Evolutionary conservation across 805 yeast species (phyloP), one percentile per base, ranked within the genome.

Genomic region (Tetrapisispora arboricola): DNA sequence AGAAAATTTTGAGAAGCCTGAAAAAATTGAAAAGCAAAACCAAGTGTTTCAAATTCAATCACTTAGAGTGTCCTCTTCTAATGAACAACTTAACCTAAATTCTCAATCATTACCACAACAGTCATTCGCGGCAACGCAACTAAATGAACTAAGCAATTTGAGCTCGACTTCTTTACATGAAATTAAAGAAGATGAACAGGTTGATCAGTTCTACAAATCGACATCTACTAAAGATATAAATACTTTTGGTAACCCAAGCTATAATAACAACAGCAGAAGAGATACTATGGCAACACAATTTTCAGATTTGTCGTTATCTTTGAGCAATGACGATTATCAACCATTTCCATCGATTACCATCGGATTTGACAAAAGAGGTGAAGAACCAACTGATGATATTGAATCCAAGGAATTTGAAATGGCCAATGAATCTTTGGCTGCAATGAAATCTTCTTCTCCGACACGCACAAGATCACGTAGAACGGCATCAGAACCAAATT

Each of bases 401-500:
- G 17, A 33, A 15, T 1, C 36, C 7, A 27, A 32, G 3, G 37
- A 17, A n/a, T 5, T 30, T n/a, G 42, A 29, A 7, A 15, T 15
- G 3, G 18, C 15, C 6, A 30, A 17, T 15, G 25, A 25, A 17
- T 4, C 22, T 8, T 9, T 18, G 5, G 34, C 10, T 15, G 32
- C 18, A 18, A n/a, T 13, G 6, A 27, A 24, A 24, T 18, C 19
- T 2, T 15, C 9, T 6, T 31, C 33, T 28, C 38, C 42, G 5
- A 19, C 16, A 5, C 35, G 36, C 8, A 30, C 66, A 32, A 66
- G 68, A 17, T 63, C 84, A 19, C 66, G 92, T 45, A 68, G 94
- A 46, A 94, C 83, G 1, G 88, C 94, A 0, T 84, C 95, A 0
- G 94, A 92, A 1, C 95, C 95, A 10, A 67, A 81, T 41, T 82